phyloP scores from a whole-genome alignment of 2,329 filamentous ascomycete species.

The Ploettnerulaceae sp. region DNA sequence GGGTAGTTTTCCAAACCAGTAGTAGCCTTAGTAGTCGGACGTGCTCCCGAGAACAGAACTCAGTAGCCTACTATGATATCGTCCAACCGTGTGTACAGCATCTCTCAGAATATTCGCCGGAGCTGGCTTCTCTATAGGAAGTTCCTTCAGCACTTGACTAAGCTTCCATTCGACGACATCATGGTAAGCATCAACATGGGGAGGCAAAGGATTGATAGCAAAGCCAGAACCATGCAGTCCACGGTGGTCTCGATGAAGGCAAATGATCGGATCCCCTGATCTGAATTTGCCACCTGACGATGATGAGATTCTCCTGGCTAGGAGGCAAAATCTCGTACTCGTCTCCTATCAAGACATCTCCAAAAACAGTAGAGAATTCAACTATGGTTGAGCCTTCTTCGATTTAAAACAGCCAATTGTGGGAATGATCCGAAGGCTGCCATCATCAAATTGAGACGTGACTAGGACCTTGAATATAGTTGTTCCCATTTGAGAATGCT shows the following conservation, averaged over 20 bases:
- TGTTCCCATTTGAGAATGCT: neutral
- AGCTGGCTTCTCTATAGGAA: slow-evolving; percentile 19
- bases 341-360: neutral
- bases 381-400: neutral
- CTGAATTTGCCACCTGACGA: neutral
- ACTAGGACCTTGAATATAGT: neutral
- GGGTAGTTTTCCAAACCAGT: slow-evolving; percentile 29
- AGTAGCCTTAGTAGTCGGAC: slow-evolving; percentile 23
- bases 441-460: neutral
- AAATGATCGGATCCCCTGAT: neutral
- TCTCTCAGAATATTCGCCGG: slow-evolving; percentile 17
- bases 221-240: slow-evolving; percentile 20
- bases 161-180: slow-evolving; percentile 24
- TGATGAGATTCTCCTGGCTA: neutral
- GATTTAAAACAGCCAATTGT: neutral
- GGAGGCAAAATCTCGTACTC: too few species aligned
- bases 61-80: slow-evolving; percentile 19
- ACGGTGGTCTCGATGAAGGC: slow-evolving; percentile 14
- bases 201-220: slow-evolving; percentile 12
- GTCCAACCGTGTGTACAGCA: slow-evolving; percentile 28
- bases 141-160: slow-evolving; percentile 19
- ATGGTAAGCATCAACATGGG: slow-evolving; percentile 5
- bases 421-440: neutral
- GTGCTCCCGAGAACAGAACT: neutral
- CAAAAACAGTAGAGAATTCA: slow-evolving; percentile 37